phyloP scores from a whole-genome alignment of 1,139 yeast genomes.

The Kodamaea suecica region DNA sequence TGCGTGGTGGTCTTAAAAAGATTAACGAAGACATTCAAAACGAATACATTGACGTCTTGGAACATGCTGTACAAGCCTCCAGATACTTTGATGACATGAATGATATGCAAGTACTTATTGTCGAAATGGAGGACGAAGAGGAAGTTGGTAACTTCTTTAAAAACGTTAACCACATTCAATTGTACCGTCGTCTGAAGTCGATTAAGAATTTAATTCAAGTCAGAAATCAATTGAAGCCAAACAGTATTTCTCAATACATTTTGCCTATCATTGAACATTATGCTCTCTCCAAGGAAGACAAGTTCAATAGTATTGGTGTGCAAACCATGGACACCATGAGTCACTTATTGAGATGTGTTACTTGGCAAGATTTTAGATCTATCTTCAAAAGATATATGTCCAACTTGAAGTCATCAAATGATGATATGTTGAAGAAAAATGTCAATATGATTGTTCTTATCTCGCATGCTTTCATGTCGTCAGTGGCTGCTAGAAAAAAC shows the following conservation, averaged over 20 bases:
- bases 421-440: conserved; percentile 54
- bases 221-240: conserved; percentile 46
- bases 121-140: conserved; percentile 42
- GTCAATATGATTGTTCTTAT: conserved; percentile 64
- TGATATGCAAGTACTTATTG: conserved; percentile 64
- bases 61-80: conserved; percentile 56
- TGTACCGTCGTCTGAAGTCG: conserved; percentile 83
- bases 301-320: conserved; percentile 66
- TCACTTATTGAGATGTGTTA: conserved; percentile 52
- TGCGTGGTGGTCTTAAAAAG: conserved; percentile 68
- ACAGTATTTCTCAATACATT: conserved; percentile 72
- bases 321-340: conserved; percentile 71
- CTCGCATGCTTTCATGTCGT: conserved; percentile 48
- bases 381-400: conserved; percentile 67
- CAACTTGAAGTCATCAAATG: conserved; percentile 47
- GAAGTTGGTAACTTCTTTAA: conserved; percentile 84
- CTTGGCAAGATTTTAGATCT: conserved; percentile 82
- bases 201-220: conserved; percentile 51
- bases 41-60: conserved; percentile 67
- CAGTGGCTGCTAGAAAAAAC: conserved; percentile 9
- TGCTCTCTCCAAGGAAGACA: conserved; percentile 56
- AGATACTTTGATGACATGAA: conserved; percentile 52
- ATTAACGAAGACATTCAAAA: conserved; percentile 59
- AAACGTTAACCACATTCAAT: conserved; percentile 79
- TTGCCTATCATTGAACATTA: conserved; percentile 84